Conservation (phyloP, 1,284 basidiomycete genomes). For the Ustilago trichophora region DNA sequence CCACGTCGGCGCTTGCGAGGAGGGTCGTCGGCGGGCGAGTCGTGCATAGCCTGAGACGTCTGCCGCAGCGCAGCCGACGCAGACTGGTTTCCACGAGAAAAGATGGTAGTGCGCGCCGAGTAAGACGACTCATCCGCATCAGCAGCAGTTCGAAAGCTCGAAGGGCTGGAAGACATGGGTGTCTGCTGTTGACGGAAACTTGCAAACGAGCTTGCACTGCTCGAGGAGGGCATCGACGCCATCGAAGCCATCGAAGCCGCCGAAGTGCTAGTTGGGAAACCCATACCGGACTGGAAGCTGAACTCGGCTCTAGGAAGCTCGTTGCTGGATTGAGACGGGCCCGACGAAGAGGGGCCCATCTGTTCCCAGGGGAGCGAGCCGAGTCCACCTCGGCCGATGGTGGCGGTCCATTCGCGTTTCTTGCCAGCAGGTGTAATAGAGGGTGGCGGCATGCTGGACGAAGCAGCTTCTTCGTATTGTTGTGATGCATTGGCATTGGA, state of each 20-base stretch:
- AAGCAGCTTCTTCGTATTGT: background rate
- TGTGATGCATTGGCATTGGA: background rate
- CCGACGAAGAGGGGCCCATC: too few species aligned
- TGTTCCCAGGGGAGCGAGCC: conserved; percentile 36
- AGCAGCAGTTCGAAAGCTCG: conserved; percentile 34
- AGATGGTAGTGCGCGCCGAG: conserved; percentile 20
- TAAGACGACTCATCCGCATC: conserved; percentile 20
- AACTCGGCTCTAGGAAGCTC: conserved; percentile 20
- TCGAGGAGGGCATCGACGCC: conserved; percentile 28
- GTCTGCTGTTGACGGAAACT: conserved; percentile 29
- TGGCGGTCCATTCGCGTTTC: conserved; percentile 33
- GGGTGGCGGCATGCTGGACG: conserved; percentile 16
- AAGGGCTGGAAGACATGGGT: conserved; percentile 28
- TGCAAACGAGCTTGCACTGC: conserved; percentile 21
- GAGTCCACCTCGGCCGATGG: conserved; percentile 16
- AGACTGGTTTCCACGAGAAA: conserved; percentile 30
- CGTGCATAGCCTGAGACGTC: conserved; percentile 12
- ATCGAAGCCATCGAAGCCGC: conserved; percentile 23
- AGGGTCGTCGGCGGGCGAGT: conserved; percentile 15
- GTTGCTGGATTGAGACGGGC: background rate
- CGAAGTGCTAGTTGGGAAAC: conserved; percentile 18
- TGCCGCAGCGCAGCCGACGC: conserved; percentile 23
- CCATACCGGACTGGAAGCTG: conserved; percentile 32
- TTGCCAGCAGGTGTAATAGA: conserved; percentile 13
- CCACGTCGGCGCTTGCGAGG: conserved; percentile 44